phyloP scores from a whole-genome alignment of 371 early-diverging fungal species.

The Apophysomyces variabilis region DNA sequence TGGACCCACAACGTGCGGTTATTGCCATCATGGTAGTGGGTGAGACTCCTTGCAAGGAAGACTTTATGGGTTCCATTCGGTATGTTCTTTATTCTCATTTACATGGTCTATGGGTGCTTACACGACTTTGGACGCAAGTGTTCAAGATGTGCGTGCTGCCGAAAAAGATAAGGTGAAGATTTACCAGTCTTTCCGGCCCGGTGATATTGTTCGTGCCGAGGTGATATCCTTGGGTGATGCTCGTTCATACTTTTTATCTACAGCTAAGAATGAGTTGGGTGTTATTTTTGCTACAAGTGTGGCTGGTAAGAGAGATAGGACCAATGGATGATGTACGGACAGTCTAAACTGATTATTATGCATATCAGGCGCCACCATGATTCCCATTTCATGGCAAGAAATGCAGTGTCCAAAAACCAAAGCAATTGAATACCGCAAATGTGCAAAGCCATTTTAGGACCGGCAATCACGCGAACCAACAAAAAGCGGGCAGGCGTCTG shows the following conservation, averaged over 20 bases:
- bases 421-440: conserved; percentile 87
- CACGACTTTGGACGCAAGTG: conserved; percentile 32
- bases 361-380: conserved; percentile 79
- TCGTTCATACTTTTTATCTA: conserved; percentile 87
- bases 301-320: conserved; percentile 53
- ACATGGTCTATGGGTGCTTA: neutral
- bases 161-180: conserved; percentile 95
- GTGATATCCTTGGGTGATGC: conserved; percentile 94
- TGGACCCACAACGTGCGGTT: conserved; percentile 83
- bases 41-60: conserved; percentile 82
- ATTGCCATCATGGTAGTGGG: conserved; percentile 92
- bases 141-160: conserved; percentile 92
- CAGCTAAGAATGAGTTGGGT: conserved; percentile 92
- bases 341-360: neutral
- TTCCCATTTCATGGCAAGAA: conserved; percentile 96
- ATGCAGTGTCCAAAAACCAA: conserved; percentile 96
- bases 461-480: too few relatives aligned
- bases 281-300: conserved; percentile 93
- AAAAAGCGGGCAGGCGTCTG: too few relatives aligned
- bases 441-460: conserved; percentile 79
- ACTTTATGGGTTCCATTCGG: conserved; percentile 92
- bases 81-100: conserved; percentile 24
- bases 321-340: neutral
- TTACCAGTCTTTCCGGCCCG: conserved; percentile 89
- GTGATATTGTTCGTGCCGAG: conserved; percentile 91